These are phyloP conservation scores for Tuber indicum DNA, from an alignment of 495 filamentous ascomycete species.

Conservation along the genomic window DNA sequence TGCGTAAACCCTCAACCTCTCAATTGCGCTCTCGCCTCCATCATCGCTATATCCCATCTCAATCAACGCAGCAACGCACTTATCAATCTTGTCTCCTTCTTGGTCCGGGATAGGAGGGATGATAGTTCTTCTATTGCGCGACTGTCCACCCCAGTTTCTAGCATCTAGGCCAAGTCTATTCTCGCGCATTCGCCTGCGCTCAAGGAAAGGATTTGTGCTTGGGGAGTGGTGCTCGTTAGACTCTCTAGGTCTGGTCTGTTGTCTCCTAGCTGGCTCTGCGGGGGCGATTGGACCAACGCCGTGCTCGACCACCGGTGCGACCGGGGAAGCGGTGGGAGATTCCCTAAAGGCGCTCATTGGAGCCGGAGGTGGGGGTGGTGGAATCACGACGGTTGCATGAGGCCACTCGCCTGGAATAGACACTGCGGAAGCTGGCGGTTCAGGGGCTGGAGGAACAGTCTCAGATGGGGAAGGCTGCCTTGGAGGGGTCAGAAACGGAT, in stretches of 20 bases:
- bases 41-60: conserved; percentile 50
- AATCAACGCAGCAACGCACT: conserved; percentile 48
- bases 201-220: conserved; percentile 23
- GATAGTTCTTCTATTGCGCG: conserved; percentile 7
- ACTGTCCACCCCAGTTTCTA: background rate
- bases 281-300: conserved; percentile 7
- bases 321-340: background rate
- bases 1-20: conserved; percentile 51
- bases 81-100: conserved; percentile 43
- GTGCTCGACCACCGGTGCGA: conserved; percentile 1
- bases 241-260: conserved; percentile 6
- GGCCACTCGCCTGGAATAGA: conserved; percentile 23
- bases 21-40: conserved; percentile 44
- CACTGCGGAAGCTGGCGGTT: conserved; percentile 1
- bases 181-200: conserved; percentile 19
- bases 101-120: conserved; percentile 8
- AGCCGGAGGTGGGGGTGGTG: conserved; percentile 28
- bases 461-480: conserved; percentile 24
- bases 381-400: conserved; percentile 25
- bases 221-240: background rate
- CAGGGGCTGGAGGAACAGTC: background rate
- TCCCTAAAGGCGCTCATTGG: conserved; percentile 28
- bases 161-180: conserved; percentile 7
- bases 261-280: conserved; percentile 13
- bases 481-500: conserved; percentile 31